Evolutionary conservation across 2,329 filamentous ascomycete species (phyloP), one percentile per base, ranked within the genome.

Genomic region (Alternaria gansuensis): DNA sequence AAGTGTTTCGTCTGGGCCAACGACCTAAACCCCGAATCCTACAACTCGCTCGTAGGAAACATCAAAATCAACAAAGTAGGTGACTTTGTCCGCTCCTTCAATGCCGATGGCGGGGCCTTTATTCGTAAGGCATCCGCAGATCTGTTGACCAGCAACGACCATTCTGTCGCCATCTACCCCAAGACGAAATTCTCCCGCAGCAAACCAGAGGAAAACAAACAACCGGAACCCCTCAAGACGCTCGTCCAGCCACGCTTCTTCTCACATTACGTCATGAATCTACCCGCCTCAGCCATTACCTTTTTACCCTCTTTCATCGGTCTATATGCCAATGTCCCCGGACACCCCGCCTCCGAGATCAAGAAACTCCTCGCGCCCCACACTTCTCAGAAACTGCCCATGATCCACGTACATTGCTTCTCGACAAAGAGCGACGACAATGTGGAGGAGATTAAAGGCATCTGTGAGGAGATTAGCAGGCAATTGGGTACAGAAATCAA

Each of bases 191-290:
- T 59, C 57, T 73, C 73, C 7, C 59, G 73, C 50, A 69, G 54
- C 26, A 68, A 64, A 7, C 66, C 71, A 3, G 59, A 67, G 1
- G 54, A 60, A 5, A 54, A 57, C n/a, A 40, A 57, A 28, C 61
- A 67, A 4, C 74, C 75, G 11, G 61, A 69, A 26, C 71, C 79
- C 44, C 52, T 79, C 33, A 75, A 78, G 58, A 79, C 72, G 0
- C 58, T 82, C 17, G 54, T 68, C 10, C 82, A 93, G 44, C 94
- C 94, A 2, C 84, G 84, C 2, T 88, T 89, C 36, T 91, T 98
- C 75, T 85, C 88, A n/a, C 95, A 98, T 81, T 99, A 93, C 76
- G 90, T 98, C 66, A 97, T 99, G 92, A 99, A 99, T 79, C 88
- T 99, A 14, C 95, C 95, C 0, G 95, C 93, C 1, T 90, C 88